A percentile compares a stretch with the other conserved stretches of the same genome.
Evolutionary conservation across 768 basidiomycete species (phyloP).

Genomic region (Clathrus columnatus): DNA sequence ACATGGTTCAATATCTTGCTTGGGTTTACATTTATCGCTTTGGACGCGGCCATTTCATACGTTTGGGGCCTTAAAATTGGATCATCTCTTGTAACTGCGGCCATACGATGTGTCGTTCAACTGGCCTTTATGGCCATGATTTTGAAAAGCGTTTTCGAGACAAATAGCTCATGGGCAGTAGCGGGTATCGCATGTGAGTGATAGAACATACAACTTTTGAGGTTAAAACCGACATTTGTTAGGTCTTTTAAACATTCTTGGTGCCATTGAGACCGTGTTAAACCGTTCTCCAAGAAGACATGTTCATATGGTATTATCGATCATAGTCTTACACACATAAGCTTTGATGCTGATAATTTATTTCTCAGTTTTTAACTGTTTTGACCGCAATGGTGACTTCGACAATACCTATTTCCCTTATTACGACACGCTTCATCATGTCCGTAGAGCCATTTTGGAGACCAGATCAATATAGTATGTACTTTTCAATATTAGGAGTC

Average conservation of each 20-base stretch:
- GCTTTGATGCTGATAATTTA: constrained; percentile 4
- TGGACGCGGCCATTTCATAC: constrained; percentile 60
- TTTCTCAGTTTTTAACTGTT: constrained; percentile 55
- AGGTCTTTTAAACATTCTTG: constrained; percentile 68
- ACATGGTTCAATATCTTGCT: constrained; percentile 70
- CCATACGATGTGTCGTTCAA: constrained; percentile 69
- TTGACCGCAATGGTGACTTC: constrained; percentile 63
- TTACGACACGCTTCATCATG: constrained; percentile 74
- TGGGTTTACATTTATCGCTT: constrained; percentile 64
- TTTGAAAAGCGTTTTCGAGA: constrained; percentile 66
- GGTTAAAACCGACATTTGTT: background rate
- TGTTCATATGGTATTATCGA: constrained; percentile 53
- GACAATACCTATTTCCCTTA: constrained; percentile 69
- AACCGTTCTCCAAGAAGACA: constrained; percentile 74
- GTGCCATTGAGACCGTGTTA: constrained; percentile 69
- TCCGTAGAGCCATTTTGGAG: constrained; percentile 71
- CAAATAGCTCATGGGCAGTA: constrained; percentile 67
- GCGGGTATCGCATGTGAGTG: constrained; percentile 62
- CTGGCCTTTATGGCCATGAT: constrained; percentile 64
- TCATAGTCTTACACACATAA: background rate
- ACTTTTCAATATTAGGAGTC: background rate
- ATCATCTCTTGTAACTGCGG: constrained; percentile 55
- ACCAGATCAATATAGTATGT: constrained; percentile 70
- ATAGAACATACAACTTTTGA: background rate
- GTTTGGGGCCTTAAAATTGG: constrained; percentile 62